Evolutionary conservation across 805 yeast species (phyloP).

Genomic region (Candida ortonii): DNA sequence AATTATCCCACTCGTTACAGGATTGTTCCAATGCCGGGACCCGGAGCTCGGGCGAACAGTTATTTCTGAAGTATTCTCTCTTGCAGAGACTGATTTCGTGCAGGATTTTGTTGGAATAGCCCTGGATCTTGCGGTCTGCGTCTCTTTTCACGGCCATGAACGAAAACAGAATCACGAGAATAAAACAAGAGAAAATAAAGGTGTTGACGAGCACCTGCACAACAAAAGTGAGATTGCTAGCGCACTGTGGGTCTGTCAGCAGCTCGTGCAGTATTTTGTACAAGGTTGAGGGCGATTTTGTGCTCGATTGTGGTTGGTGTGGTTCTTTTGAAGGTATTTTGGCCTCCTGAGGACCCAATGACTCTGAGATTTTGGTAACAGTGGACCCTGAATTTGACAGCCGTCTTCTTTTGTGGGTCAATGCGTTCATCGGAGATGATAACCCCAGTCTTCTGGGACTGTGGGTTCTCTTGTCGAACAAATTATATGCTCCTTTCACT

Average conservation of each 20-base stretch:
- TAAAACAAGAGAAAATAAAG: slow-evolving; percentile 20
- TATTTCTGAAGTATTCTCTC: slow-evolving; percentile 64
- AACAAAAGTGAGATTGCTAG: slow-evolving; percentile 25
- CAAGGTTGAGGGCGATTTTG: slow-evolving; percentile 4
- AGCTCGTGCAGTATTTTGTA: slow-evolving; percentile 13
- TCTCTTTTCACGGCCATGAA: slow-evolving; percentile 42
- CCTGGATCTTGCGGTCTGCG: slow-evolving; percentile 66
- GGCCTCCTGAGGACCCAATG: slow-evolving; percentile 2
- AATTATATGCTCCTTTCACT: slow-evolving; percentile 30
- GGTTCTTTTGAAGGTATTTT: slow-evolving; percentile 1
- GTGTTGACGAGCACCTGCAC: slow-evolving; percentile 29
- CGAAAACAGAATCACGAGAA: slow-evolving; percentile 20
- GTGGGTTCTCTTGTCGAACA: slow-evolving; percentile 25
- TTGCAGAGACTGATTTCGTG: slow-evolving; percentile 69
- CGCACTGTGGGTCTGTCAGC: slow-evolving; percentile 28
- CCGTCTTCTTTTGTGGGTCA: slow-evolving; percentile 21
- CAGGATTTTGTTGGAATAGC: slow-evolving; percentile 55
- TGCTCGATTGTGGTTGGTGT: not conserved
- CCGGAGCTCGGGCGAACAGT: slow-evolving; percentile 60
- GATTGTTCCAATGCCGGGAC: slow-evolving; percentile 72
- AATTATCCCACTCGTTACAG: slow-evolving; percentile 74
- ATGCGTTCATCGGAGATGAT: slow-evolving; percentile 10
- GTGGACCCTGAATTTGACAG: slow-evolving; percentile 3
- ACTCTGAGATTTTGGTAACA: not conserved
- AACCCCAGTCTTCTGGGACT: slow-evolving; percentile 7